A percentile compares a stretch with the other conserved stretches of the same genome.
Evolutionary conservation across 768 basidiomycete genomes (phyloP).

Genomic region (Leccinum obscurum): DNA sequence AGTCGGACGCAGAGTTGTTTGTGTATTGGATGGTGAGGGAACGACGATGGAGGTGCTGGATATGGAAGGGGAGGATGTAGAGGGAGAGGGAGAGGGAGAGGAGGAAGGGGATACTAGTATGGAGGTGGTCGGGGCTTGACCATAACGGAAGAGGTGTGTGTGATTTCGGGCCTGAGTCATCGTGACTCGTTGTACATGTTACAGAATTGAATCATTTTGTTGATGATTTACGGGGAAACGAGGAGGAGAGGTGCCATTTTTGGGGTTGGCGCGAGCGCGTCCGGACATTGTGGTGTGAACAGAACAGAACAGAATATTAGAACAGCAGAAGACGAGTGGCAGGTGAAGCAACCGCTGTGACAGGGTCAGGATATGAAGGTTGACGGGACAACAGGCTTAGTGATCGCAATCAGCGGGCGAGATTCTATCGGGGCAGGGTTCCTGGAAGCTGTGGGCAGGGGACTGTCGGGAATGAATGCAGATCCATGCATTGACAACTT

Average conservation of each 20-base stretch:
- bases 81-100: constrained; percentile 44
- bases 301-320: constrained; percentile 27
- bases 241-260: constrained; percentile 37
- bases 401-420: constrained; percentile 27
- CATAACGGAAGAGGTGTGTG: constrained; percentile 15
- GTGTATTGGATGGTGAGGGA: constrained; percentile 67
- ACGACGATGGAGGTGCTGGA: constrained; percentile 70
- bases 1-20: constrained; percentile 70
- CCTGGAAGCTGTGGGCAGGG: constrained; percentile 31
- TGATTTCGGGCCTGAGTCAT: constrained; percentile 19
- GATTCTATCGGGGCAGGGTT: constrained; percentile 28
- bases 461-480: constrained; percentile 36
- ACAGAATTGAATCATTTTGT: constrained; percentile 9
- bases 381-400: constrained; percentile 8
- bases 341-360: constrained; percentile 17
- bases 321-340: constrained; percentile 23
- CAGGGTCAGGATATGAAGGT: constrained; percentile 18
- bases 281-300: constrained; percentile 48
- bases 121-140: constrained; percentile 26
- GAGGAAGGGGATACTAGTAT: constrained; percentile 28
- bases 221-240: constrained; percentile 23
- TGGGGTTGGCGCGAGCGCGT: constrained; percentile 11
- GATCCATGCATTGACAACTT: constrained; percentile 23
- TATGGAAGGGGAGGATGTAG: constrained; percentile 64
- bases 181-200: constrained; percentile 29